Conservation (phyloP, 1,284 basidiomycete genomes). For the Grifola frondosa region DNA sequence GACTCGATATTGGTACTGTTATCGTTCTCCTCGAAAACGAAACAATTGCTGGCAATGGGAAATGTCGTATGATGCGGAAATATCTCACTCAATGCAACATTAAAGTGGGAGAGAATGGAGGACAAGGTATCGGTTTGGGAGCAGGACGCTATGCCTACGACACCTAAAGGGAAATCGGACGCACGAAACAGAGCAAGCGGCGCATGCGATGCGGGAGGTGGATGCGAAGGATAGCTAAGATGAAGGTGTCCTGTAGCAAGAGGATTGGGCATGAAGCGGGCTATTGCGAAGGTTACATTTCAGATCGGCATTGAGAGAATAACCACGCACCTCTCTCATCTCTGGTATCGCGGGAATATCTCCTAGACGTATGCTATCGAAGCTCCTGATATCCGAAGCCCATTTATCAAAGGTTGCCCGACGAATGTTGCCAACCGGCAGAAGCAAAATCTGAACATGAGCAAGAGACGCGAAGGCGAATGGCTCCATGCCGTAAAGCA, state of each 20-base stretch:
- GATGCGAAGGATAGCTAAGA: conserved; percentile 70
- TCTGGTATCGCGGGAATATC: conserved; percentile 76
- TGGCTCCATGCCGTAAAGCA: conserved; percentile 75
- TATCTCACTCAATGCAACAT: conserved; percentile 57
- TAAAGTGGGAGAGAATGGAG: conserved; percentile 65
- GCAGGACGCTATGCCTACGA: conserved; percentile 75
- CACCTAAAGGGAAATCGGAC: conserved; percentile 76
- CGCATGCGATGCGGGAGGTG: conserved; percentile 56
- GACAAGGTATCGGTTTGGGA: conserved; percentile 57
- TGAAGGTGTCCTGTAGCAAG: conserved; percentile 73
- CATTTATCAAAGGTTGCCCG: conserved; percentile 65
- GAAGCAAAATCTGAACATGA: conserved; percentile 71
- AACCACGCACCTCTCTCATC: conserved; percentile 68
- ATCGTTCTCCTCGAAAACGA: conserved; percentile 77
- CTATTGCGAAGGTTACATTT: conserved; percentile 35
- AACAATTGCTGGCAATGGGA: conserved; percentile 74
- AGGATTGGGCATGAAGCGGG: conserved; percentile 80
- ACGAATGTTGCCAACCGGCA: conserved; percentile 75
- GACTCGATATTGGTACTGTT: conserved; percentile 53
- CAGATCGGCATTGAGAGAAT: conserved; percentile 2
- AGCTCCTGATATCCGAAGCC: conserved; percentile 66
- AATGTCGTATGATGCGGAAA: conserved; percentile 68
- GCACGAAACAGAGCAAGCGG: conserved; percentile 68
- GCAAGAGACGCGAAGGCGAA: conserved; percentile 76
- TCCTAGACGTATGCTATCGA: conserved; percentile 69